Conservation (phyloP, 2,329 filamentous ascomycete genomes). For the Calonectria montana region DNA sequence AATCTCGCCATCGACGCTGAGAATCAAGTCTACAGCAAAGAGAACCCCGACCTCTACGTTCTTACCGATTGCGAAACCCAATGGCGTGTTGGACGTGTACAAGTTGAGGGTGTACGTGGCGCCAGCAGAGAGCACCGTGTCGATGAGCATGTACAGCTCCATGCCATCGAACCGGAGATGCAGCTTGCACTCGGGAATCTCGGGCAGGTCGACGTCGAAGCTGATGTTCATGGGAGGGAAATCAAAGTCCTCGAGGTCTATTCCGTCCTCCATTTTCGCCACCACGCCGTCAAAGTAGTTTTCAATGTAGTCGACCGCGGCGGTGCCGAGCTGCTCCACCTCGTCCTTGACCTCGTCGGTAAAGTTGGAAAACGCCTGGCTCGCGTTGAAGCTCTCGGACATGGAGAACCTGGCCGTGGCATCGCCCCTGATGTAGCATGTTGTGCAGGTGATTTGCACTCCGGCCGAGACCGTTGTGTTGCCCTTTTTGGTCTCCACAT, state of each 20-base stretch:
- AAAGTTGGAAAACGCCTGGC: constrained; percentile 14
- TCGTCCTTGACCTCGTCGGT: constrained; percentile 3
- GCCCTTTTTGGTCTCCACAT: constrained; percentile 6
- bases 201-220: constrained; percentile 23
- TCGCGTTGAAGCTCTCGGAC: constrained; percentile 10
- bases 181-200: constrained; percentile 25
- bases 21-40: constrained; percentile 63
- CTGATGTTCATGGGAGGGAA: constrained; percentile 18
- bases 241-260: constrained; percentile 25
- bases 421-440: constrained; percentile 27
- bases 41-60: constrained; percentile 59
- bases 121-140: constrained; percentile 23
- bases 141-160: constrained; percentile 30
- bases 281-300: constrained; percentile 15
- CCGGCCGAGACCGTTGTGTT: constrained; percentile 6
- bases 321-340: constrained; percentile 44
- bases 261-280: constrained; percentile 8
- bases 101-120: constrained; percentile 25
- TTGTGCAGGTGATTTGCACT: constrained; percentile 33
- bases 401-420: constrained; percentile 20
- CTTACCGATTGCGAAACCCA: constrained; percentile 41
- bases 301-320: constrained; percentile 17
- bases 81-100: constrained; percentile 20
- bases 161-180: constrained; percentile 27
- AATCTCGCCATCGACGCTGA: constrained; percentile 58